Percentiles rank a stretch among this genome's conserved stretches.
Evolutionary conservation across 257 asterid species (phyloP).

Genomic region (Dorcoceras hygrometricum): DNA sequence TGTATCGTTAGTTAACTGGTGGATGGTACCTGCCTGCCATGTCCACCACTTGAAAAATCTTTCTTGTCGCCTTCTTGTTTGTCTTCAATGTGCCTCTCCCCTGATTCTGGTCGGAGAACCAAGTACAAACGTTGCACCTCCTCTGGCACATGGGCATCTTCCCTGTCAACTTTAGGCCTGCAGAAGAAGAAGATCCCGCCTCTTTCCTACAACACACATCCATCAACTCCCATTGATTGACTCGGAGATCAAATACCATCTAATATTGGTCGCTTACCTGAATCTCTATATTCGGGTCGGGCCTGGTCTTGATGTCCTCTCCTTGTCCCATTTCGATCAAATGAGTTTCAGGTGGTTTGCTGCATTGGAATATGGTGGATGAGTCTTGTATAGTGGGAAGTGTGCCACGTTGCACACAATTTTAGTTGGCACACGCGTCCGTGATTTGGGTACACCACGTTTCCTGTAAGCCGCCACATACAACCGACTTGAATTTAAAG

Average conservation of each 20-base stretch:
- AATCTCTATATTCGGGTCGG: slow-evolving; percentile 40
- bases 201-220: slow-evolving; percentile 37
- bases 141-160: slow-evolving; percentile 49
- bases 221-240: not conserved
- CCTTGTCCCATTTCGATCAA: slow-evolving; percentile 57
- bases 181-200: slow-evolving; percentile 83
- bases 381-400: too few species aligned
- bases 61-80: slow-evolving; percentile 47
- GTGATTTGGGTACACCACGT: too few species aligned
- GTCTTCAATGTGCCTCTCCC: slow-evolving; percentile 31
- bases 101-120: slow-evolving; percentile 67
- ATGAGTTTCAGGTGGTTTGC: too few species aligned
- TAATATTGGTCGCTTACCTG: slow-evolving; percentile 22
- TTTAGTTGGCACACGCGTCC: too few species aligned
- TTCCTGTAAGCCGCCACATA: too few species aligned
- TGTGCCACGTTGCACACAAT: too few species aligned
- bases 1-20: not conserved
- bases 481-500: too few species aligned
- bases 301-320: slow-evolving; percentile 43
- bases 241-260: not conserved
- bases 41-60: slow-evolving; percentile 35
- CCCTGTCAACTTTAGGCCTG: slow-evolving; percentile 62
- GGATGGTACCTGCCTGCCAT: slow-evolving; percentile 20
- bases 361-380: too few species aligned
- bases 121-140: slow-evolving; percentile 74